phyloP scores from a whole-genome alignment of 2,329 filamentous ascomycete genomes.

The Trichoderma breve region DNA sequence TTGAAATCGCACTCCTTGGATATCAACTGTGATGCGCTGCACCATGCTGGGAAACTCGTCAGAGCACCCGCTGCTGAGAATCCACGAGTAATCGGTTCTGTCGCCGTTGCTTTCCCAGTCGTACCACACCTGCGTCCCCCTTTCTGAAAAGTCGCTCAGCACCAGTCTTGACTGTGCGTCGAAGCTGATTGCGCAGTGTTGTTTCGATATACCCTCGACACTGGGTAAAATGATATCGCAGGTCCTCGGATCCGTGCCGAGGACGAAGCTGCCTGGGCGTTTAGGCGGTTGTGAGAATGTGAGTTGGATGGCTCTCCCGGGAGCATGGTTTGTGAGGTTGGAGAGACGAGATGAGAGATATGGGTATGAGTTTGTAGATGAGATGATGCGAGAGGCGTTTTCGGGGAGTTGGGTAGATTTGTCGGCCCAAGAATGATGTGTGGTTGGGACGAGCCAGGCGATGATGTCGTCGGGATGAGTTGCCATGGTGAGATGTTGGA shows the following conservation, averaged over 20 bases:
- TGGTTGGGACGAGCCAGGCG: constrained; percentile 41
- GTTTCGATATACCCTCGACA: constrained; percentile 34
- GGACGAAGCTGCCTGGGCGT: constrained; percentile 37
- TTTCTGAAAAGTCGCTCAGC: constrained; percentile 39
- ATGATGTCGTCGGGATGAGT: constrained; percentile 32
- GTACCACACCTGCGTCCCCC: constrained; percentile 44
- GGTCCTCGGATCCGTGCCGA: constrained; percentile 37
- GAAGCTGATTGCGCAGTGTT: constrained; percentile 41
- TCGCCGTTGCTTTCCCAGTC: constrained; percentile 41
- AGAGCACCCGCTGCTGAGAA: constrained; percentile 34
- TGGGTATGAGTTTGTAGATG: constrained; percentile 27
- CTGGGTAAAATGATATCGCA: constrained; percentile 41
- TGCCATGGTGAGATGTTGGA: constrained; percentile 24
- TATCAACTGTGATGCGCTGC: constrained; percentile 38
- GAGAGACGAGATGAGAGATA: constrained; percentile 32
- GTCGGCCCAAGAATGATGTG: constrained; percentile 34
- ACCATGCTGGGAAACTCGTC: constrained; percentile 36
- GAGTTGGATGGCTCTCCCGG: constrained; percentile 35
- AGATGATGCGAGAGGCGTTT: constrained; percentile 31
- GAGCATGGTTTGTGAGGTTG: constrained; percentile 26
- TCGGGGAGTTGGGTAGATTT: constrained; percentile 33
- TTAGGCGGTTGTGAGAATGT: constrained; percentile 36
- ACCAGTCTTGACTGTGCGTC: constrained; percentile 39
- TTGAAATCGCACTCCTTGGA: constrained; percentile 41
- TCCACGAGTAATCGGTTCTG: constrained; percentile 37